A percentile compares a stretch with the other conserved stretches of the same genome.
Conservation (phyloP, 352 stramenopile genomes). For the Hyaloperonospora brassicae region DNA sequence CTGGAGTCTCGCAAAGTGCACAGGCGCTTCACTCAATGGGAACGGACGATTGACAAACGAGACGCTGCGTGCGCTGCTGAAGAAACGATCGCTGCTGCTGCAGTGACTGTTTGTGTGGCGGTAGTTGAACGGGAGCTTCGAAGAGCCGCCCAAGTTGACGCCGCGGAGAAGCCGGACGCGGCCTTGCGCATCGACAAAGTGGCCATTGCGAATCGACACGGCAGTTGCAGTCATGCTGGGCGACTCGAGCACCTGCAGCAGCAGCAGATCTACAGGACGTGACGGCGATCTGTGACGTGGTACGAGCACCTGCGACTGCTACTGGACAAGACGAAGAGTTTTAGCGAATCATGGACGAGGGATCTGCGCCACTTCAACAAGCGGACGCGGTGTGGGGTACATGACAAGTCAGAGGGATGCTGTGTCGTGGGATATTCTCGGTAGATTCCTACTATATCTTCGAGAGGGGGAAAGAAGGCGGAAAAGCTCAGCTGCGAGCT, state of each 20-base stretch:
- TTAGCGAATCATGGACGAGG: no score
- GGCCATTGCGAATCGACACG: slow-evolving; percentile 41
- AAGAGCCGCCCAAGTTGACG: slow-evolving; percentile 84
- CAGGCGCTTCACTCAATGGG: slow-evolving; percentile 64
- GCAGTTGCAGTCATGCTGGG: slow-evolving; percentile 1
- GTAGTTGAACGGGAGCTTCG: slow-evolving; percentile 73
- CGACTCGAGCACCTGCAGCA: neutral
- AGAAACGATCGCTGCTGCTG: slow-evolving; percentile 28
- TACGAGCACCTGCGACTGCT: no score
- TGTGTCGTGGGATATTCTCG: no score
- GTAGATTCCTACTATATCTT: no score
- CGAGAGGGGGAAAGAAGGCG: no score
- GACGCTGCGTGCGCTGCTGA: slow-evolving; percentile 40
- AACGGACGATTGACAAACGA: slow-evolving; percentile 79
- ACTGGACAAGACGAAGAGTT: no score
- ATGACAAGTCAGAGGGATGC: no score
- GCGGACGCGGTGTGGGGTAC: no score
- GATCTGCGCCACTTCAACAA: no score
- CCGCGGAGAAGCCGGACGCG: slow-evolving; percentile 71
- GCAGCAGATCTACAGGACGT: slow-evolving; percentile 3
- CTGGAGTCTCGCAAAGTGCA: slow-evolving; percentile 70
- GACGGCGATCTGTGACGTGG: no score
- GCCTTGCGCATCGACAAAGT: slow-evolving; percentile 79
- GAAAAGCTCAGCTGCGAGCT: no score
- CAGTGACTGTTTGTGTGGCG: slow-evolving; percentile 34